A percentile compares a stretch with the other conserved stretches of the same genome.
Conservation (phyloP, 179 eudicot genomes). For the Beta corolliflora region DNA sequence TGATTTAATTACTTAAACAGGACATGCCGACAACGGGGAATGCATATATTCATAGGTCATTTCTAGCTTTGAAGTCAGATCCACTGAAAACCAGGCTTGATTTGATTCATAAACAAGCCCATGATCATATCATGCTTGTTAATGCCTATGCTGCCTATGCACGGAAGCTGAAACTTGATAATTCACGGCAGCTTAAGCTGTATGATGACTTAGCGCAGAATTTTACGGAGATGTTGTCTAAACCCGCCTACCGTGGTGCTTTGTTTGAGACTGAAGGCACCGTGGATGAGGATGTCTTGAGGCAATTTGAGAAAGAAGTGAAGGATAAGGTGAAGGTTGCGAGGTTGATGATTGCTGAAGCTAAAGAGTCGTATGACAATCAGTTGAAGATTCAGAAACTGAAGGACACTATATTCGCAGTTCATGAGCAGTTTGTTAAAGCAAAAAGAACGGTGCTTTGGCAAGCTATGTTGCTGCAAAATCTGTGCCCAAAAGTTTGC, state of each 20-base stretch:
- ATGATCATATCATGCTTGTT: conserved; percentile 82
- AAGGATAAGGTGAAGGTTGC: conserved; percentile 80
- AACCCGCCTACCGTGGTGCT: conserved; percentile 53
- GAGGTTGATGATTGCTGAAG: conserved; percentile 65
- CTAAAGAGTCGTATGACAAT: conserved; percentile 82
- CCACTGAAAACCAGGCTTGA: conserved; percentile 82
- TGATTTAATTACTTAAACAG: conserved; percentile 34
- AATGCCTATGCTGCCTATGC: conserved; percentile 86
- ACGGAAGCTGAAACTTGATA: conserved; percentile 83
- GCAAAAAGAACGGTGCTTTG: conserved; percentile 75
- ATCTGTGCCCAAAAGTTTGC: conserved; percentile 84
- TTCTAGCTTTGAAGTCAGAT: conserved; percentile 79
- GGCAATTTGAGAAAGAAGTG: conserved; percentile 85
- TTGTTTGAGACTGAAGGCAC: conserved; percentile 63
- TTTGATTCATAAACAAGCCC: conserved; percentile 75
- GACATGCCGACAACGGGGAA: conserved; percentile 56
- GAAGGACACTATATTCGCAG: conserved; percentile 87
- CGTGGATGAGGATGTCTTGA: conserved; percentile 72
- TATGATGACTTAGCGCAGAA: conserved; percentile 73
- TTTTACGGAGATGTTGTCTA: conserved; percentile 50
- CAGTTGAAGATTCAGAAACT: conserved; percentile 86
- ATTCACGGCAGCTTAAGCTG: conserved; percentile 67
- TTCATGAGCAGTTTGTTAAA: conserved; percentile 67
- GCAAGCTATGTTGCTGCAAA: conserved; percentile 74
- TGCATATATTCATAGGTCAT: conserved; percentile 66